These are phyloP conservation scores for Mycena alexandri DNA, from an alignment of 768 basidiomycete genomes.

Conservation along the genomic window DNA sequence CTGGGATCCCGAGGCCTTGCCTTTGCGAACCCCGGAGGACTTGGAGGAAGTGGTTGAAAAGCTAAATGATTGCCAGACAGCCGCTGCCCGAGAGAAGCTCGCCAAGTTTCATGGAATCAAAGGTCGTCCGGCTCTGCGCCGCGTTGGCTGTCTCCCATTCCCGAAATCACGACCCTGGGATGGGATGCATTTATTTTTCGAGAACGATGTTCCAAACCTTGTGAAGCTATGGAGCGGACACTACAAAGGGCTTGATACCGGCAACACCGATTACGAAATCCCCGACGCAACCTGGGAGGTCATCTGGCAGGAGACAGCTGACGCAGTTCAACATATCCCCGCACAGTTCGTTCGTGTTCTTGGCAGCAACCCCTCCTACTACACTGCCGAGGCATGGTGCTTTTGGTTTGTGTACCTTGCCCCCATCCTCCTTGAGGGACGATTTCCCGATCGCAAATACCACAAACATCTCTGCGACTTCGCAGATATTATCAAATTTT, in stretches of 20 bases:
- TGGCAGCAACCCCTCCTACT: constrained; percentile 42
- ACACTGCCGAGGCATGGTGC: constrained; percentile 52
- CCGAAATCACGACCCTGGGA: constrained; percentile 54
- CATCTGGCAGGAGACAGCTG: constrained; percentile 50
- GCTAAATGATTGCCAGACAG: constrained; percentile 5
- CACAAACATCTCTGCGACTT: constrained; percentile 53
- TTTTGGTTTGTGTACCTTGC: constrained; percentile 56
- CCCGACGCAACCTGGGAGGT: neutral
- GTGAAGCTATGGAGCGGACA: constrained; percentile 28
- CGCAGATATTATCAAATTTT: constrained; percentile 50
- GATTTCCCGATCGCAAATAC: constrained; percentile 44
- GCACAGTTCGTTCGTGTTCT: constrained; percentile 45
- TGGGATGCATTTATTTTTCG: constrained; percentile 59
- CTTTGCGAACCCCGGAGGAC: constrained; percentile 37
- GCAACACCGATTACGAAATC: constrained; percentile 42
- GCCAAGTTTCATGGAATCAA: constrained; percentile 46
- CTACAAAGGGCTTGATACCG: constrained; percentile 29
- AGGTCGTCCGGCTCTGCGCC: constrained; percentile 42
- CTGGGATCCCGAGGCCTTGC: constrained; percentile 37
- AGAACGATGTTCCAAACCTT: constrained; percentile 46
- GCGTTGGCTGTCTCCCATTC: constrained; percentile 45
- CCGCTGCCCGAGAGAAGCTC: constrained; percentile 24
- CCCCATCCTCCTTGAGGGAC: constrained; percentile 49
- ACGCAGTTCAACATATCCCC: constrained; percentile 47
- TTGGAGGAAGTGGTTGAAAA: constrained; percentile 5